Conservation (phyloP, 176 grass and related monocot genomes). For the Guadua angustifolia region DNA sequence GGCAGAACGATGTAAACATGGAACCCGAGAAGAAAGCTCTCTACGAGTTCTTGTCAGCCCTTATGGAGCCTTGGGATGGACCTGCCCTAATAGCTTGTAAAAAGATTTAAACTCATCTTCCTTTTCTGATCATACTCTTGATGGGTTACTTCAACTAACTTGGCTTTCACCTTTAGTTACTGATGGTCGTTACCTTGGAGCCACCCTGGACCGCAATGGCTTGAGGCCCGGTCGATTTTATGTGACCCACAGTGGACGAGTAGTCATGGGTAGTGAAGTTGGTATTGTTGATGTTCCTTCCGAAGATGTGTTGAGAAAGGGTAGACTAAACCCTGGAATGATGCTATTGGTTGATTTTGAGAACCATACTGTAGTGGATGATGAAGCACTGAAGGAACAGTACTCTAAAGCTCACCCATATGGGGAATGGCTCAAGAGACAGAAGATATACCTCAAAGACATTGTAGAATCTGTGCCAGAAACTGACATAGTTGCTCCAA, state of each 20-base stretch:
- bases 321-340: conserved; percentile 96
- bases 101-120: conserved; percentile 9
- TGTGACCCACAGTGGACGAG: conserved; percentile 83
- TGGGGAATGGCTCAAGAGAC: conserved; percentile 80
- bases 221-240: conserved; percentile 95
- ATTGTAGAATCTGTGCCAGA: conserved; percentile 83
- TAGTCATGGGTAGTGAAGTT: conserved; percentile 98
- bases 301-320: conserved; percentile 83
- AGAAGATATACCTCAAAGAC: conserved; percentile 74
- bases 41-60: conserved; percentile 89
- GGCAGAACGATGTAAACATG: conserved; percentile 97
- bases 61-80: conserved; percentile 99
- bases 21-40: conserved; percentile 82
- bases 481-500: conserved; percentile 60
- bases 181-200: conserved; percentile 95
- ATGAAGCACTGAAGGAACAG: conserved; percentile 84
- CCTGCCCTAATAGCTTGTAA: conserved; percentile 99
- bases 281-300: conserved; percentile 93
- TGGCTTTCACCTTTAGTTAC: conserved; percentile 64
- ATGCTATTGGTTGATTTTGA: conserved; percentile 98
- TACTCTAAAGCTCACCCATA: conserved; percentile 90
- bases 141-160: conserved; percentile 38
- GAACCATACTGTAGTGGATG: conserved; percentile 90
- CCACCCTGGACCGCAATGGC: conserved; percentile 92
- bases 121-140: conserved; percentile 18